Evolutionary conservation across 768 basidiomycete species (phyloP), one percentile per base, ranked within the genome.

Genomic region (Lactifluus echinatus): DNA sequence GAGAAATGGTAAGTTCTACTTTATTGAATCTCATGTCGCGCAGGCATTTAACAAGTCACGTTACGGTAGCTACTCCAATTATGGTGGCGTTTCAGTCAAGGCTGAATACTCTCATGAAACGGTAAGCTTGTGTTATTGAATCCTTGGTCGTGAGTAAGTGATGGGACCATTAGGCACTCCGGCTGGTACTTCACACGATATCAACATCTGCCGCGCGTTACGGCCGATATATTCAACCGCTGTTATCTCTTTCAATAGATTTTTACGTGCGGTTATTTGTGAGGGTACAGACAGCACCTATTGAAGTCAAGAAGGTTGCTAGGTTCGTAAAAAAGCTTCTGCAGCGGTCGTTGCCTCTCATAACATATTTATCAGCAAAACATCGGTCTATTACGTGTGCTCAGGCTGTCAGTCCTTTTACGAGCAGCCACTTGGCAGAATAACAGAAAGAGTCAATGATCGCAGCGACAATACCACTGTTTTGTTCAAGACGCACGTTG

Each of bases 91-190:
- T 6, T 85, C 90, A 39, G 77, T 88, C 26, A 93, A 90, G 66
- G 84, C 89, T n/a, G 95, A 96, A 71, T 99, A 91, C 69, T 87
- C 85, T 59, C 95, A 99, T 66, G 95, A 99, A 79, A 84, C 81
- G 39, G 94, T 89, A 71, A 57, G 87, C 3, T 69, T 12, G 4
- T 19, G 8, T 17, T 33, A 21, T 50, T 42, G 19, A n/a, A 36
- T 43, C 47, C 33, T 2, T 21, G 28, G 29, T 47, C 10, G 42
- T 7, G 46, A 26, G 43, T 51, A 36, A 49, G n/a, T 12, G 57
- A 50, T 55, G 4, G 45, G 63, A 39, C n/a, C 4, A 50, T 6
- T 34, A 94, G 90, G 90, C 92, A 23, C 81, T 99, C 26, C 85
- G 96, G 19, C 78, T 99, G 1, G 85, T 98, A n/a, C 77, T 99